Base-by-base conservation (phyloP, 805 yeast genomes). In the Zygosaccharomyces bailii region DNA sequence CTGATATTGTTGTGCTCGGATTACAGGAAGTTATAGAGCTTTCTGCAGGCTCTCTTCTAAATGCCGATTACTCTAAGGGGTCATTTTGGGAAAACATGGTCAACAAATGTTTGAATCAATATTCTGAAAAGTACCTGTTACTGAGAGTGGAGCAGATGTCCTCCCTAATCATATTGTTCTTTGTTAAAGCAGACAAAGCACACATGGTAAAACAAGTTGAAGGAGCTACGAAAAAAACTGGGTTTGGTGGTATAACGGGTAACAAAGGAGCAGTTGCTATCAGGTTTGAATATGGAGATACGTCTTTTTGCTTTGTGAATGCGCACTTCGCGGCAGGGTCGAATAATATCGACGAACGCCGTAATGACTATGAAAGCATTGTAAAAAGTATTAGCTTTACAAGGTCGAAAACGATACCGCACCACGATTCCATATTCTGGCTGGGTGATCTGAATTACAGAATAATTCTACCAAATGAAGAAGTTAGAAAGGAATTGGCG, bases 221-320 rank as follows among this genome's bases (percentile, higher is more conserved):
- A 54, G 97, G 97, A n/a, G 77, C 90, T n/a, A 77, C 86, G 9
- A 91, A 90, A 57, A 91, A 91, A 65, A 91, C 98, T 0, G 99
- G 98, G 0, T 70, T 93, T 43, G 96, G 97, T 30, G 99, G 99
- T 35, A 91, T 93, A 69, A 80, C 98, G 0, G 99, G 97, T 13
- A 91, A 93, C 63, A 91, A 91, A 64, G 99, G 99, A 35, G 96
- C 95, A 3, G 95, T 90, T 48, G 96, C 96, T 0, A 87, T 93
- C 11, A 75, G 96, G 49, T 86, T 91, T 66, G 79, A 84, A 40
- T 87, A 76, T 63, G 93, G 93, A 1, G 76, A 80, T 24, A 84
- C 96, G 0, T 73, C 84, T 1, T 83, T 89, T 57, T 89, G 95
- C 51, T 79, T 89, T 59, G 76, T 93, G 20, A 91, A 93, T 42